Conservation (phyloP, 148 eudicot genomes). For the Tetragonia tetragonoides region DNA sequence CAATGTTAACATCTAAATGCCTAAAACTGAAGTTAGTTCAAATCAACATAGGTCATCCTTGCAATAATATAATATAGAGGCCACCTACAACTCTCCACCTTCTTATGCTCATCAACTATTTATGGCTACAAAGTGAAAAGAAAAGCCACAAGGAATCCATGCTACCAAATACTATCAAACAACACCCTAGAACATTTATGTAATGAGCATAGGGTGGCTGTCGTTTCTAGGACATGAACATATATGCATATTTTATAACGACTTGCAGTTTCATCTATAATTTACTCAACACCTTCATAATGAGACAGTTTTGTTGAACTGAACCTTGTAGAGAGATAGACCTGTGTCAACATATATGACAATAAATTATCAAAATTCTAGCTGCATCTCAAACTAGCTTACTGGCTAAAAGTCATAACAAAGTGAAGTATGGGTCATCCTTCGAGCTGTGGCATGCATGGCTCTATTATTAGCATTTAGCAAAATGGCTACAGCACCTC, state of each 20-base stretch:
- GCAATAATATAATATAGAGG: not conserved
- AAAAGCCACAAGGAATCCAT: not conserved
- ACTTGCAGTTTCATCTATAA: not conserved
- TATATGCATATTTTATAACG: not conserved
- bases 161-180: not conserved
- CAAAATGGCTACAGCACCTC: not conserved
- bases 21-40: no score
- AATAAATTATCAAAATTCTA: not conserved
- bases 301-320: not conserved
- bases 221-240: not conserved
- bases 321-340: not conserved
- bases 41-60: not conserved
- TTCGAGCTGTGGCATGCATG: not conserved
- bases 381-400: not conserved
- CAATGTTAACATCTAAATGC: not conserved
- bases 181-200: not conserved
- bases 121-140: not conserved
- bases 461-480: conserved; percentile 13
- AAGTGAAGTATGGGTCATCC: conserved; percentile 1
- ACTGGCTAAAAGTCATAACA: not conserved
- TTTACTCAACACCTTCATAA: not conserved
- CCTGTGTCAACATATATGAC: not conserved
- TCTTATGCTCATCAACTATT: conserved; percentile 1
- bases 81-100: not conserved
- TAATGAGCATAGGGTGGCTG: not conserved